These are phyloP conservation scores for Quercus gilva DNA, from an alignment of 306 rosid genomes.

Conservation along the genomic window DNA sequence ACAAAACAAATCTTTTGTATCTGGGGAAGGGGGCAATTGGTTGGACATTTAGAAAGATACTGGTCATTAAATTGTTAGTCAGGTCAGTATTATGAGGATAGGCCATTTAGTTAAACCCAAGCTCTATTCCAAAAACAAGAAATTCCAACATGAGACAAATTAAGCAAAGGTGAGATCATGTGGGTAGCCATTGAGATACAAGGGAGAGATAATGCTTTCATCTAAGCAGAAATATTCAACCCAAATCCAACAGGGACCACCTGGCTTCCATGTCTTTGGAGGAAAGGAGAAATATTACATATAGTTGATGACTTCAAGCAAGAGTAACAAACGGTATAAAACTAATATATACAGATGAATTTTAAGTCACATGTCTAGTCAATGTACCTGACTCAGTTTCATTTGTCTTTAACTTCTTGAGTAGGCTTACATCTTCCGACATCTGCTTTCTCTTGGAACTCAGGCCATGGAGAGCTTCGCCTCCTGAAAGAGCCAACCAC, in stretches of 20 bases:
- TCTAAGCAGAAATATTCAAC: neutral
- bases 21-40: neutral
- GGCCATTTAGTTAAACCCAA: neutral
- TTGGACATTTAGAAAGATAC: neutral
- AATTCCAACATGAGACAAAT: too few relatives aligned
- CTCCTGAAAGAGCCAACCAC: slow-evolving; percentile 12
- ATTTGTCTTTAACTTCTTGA: slow-evolving; percentile 30
- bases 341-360: neutral
- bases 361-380: neutral
- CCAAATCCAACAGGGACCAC: neutral
- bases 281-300: neutral
- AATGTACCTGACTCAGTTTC: slow-evolving; percentile 52
- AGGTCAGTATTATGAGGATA: neutral
- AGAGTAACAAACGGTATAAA: neutral
- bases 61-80: too few relatives aligned
- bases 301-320: neutral
- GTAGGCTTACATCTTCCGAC: too few relatives aligned
- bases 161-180: neutral
- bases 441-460: neutral
- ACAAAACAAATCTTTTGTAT: neutral
- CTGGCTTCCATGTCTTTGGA: neutral
- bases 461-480: slow-evolving; percentile 24
- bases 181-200: neutral
- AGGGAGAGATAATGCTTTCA: neutral
- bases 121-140: neutral